Evolutionary conservation across 2,329 filamentous ascomycete species (phyloP), one percentile per base, ranked within the genome.

Genomic region (Seiridium cupressi): DNA sequence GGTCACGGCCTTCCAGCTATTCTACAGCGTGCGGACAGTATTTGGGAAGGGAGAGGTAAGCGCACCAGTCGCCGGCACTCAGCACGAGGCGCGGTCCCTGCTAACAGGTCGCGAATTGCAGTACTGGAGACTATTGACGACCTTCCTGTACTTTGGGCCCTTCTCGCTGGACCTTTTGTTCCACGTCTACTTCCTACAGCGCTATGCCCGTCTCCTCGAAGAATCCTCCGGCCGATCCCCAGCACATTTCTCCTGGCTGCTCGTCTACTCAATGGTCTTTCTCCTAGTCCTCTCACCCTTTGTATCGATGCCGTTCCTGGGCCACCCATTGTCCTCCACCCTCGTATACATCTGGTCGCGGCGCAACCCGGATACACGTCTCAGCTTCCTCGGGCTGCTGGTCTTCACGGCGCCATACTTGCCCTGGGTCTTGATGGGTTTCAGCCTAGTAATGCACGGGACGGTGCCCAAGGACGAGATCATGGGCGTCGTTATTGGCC

Each of bases 321-420:
- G 95, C n/a, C 92, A 93, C 47, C 91, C 94, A 1, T 84, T 99
- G 11, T 96, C 92, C 3, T 96, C 92, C 55, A 97, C 92, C 5
- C 82, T 99, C 62, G 94, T 98, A 60, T 99, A 99, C 75, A 97
- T 99, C 70, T 99, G 95, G 95, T 95, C 93, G 64, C 86, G 95
- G 57, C 88, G 94, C 60, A 98, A 99, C 73, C 94, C 95, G 0
- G 92, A 97, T 64, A 96, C 93, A 0, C 84, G 92, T 60, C 82
- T 99, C 11, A 96, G 92, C 72, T 93, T 97, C 73, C 78, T 99
- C 4, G 95, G 95, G 0, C 74, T 99, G 53, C 77, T 98, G 47
- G 91, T 95, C 1, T 98, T 99, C 76, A 92, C 91, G 4, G 95
- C 95, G 31, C 95, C 95, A 1, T 98, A 96, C 75, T 80, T 99